These are phyloP conservation scores for Colletotrichum liriopes DNA, from an alignment of 2,329 filamentous ascomycete genomes.

Conservation along the genomic window DNA sequence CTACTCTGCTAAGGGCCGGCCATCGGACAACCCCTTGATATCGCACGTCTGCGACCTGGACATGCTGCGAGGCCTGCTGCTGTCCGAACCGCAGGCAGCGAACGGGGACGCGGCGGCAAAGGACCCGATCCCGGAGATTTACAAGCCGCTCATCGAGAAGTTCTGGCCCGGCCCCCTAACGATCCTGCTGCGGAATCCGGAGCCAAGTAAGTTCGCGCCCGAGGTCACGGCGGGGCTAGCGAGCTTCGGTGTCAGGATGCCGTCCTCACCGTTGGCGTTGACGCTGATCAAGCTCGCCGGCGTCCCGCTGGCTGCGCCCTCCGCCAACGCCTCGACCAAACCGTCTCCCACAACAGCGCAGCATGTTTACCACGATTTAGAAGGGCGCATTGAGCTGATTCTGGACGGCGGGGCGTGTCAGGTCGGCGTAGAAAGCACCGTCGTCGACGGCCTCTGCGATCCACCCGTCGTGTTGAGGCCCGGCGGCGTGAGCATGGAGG, in stretches of 20 bases:
- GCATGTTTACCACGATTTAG: conserved; percentile 89
- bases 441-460: conserved; percentile 88
- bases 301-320: conserved; percentile 89
- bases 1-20: conserved; percentile 90
- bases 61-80: conserved; percentile 79
- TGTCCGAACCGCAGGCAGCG: conserved; percentile 40
- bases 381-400: conserved; percentile 87
- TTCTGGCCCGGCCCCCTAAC: conserved; percentile 98
- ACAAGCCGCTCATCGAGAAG: conserved; percentile 80
- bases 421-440: conserved; percentile 96
- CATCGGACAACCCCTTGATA: conserved; percentile 95
- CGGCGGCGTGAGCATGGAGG: conserved; percentile 88
- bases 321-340: conserved; percentile 93
- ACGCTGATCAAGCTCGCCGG: conserved; percentile 86
- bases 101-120: conserved; percentile 43
- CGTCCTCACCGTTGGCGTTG: conserved; percentile 85
- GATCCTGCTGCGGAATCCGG: conserved; percentile 85
- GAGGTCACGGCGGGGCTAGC: conserved; percentile 90
- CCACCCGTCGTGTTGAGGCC: conserved; percentile 89
- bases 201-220: conserved; percentile 80
- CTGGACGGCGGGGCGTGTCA: conserved; percentile 89
- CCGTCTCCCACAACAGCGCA: conserved; percentile 92
- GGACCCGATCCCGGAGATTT: conserved; percentile 78
- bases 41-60: conserved; percentile 88
- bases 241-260: conserved; percentile 94